Base-by-base conservation (phyloP, 371 early-diverging fungal species). In the Rhizopus sp. region DNA sequence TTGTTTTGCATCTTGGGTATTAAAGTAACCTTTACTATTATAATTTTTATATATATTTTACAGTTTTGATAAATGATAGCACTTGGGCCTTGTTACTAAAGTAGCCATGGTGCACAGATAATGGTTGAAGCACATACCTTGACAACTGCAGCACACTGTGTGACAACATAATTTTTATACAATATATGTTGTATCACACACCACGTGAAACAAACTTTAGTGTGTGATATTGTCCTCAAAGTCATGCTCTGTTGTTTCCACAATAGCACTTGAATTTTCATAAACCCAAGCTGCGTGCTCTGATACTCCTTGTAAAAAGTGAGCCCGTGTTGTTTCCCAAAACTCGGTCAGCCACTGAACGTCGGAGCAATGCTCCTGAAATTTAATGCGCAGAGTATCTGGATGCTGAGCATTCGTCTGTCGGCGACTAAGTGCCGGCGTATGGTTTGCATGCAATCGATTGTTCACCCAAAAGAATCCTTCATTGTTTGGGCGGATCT, bases 381-480 rank as follows among this genome's bases (percentile, higher is more conserved):
- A 86, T n/a, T 65, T 71, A 6, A 57, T 66, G 1, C 84, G 68
- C 29, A 89, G 59, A 16, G 59, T 54, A 56, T 89, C 89, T 0
- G 86, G 84, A 50, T 82, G 78, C 37, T 62, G 55, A 23, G 75
- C 61, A 2, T 62, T 60, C 10, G 73, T 73, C 17, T 65, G 61
- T 23, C 76, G 67, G 17, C 69, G 59, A 32, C 76, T 65, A 15
- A 80, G 49, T 0, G 76, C 64, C n/a, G 81, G 78, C 46, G 82
- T 81, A 66, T 87, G 88, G 51, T 87, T 88, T 1, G 89, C 86
- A 52, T 82, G 78, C 16, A 96, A 68, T 30, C 93, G 83, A 66
- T 96, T 97, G 62, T 89, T 92, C 30, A 93, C 86, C 95, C 95
- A 97, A 50, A 86, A 83, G 55, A 94, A 93, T 0, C 96, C 95